These are phyloP conservation scores for Gloeopeniophorella convolvens DNA, from an alignment of 768 basidiomycete species.

Conservation along the genomic window DNA sequence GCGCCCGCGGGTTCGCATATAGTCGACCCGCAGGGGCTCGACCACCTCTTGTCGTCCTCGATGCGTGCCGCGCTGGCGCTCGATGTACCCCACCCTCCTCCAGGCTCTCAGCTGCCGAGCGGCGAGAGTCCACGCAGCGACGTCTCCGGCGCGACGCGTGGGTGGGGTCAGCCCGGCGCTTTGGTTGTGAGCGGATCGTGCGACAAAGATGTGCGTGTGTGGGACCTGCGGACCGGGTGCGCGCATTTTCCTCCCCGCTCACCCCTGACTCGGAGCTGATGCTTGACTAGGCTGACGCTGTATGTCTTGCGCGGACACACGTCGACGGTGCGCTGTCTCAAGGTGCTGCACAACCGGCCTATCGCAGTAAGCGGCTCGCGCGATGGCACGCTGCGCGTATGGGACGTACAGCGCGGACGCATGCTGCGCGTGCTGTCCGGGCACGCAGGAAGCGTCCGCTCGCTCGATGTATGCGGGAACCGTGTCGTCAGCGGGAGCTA, in stretches of 20 bases:
- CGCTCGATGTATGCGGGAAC: conserved; percentile 82
- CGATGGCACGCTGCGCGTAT: conserved; percentile 80
- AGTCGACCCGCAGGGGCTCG: conserved; percentile 12
- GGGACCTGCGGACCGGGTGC: conserved; percentile 83
- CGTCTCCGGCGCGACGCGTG: conserved; percentile 61
- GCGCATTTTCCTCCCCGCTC: conserved; percentile 26
- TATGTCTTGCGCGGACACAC: conserved; percentile 79
- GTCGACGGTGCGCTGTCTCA: conserved; percentile 87
- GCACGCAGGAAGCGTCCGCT: conserved; percentile 77
- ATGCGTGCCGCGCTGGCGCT: conserved; percentile 48
- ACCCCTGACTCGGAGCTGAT: neutral
- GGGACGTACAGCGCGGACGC: conserved; percentile 84
- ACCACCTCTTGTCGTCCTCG: conserved; percentile 31
- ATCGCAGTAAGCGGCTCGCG: conserved; percentile 88
- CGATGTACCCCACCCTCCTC: conserved; percentile 21
- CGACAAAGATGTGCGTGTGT: conserved; percentile 86
- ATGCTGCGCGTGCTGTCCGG: conserved; percentile 62
- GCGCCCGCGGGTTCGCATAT: conserved; percentile 12
- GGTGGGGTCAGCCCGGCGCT: conserved; percentile 84
- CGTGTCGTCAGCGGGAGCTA: conserved; percentile 90
- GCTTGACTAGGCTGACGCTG: conserved; percentile 3
- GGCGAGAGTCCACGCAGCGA: conserved; percentile 30
- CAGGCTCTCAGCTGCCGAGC: neutral
- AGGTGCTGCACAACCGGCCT: conserved; percentile 79
- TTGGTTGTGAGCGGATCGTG: conserved; percentile 90